These are phyloP conservation scores for Cercospora citrullina DNA, from an alignment of 2,329 filamentous ascomycete species.

Conservation along the genomic window DNA sequence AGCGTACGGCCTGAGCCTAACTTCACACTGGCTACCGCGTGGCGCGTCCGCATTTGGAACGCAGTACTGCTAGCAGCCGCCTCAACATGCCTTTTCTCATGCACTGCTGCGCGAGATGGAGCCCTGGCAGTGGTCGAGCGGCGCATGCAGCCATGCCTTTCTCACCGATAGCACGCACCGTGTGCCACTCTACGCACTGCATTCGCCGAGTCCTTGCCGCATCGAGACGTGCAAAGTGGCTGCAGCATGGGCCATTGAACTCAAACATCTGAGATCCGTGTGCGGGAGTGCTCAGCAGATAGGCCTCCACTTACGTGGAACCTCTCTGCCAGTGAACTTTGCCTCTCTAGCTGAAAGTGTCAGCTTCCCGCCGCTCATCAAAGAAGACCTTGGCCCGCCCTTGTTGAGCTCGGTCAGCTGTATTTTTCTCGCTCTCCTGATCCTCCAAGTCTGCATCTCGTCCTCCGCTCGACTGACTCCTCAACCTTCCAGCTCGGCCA, in stretches of 20 bases:
- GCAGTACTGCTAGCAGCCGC: constrained; percentile 4
- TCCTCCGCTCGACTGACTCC: not conserved
- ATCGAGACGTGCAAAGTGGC: constrained; percentile 7
- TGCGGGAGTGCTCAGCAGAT: constrained; percentile 2
- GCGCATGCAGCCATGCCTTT: constrained; percentile 14
- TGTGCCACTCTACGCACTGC: not conserved
- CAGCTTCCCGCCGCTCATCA: not conserved
- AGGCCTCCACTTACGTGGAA: not conserved
- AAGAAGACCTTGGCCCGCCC: constrained; percentile 2
- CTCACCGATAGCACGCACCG: not conserved
- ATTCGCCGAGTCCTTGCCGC: not conserved
- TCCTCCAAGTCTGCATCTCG: not conserved
- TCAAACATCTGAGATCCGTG: constrained; percentile 8
- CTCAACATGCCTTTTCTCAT: constrained; percentile 13
- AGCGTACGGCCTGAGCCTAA: constrained; percentile 15
- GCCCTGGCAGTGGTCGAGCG: constrained; percentile 1
- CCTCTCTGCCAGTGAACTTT: constrained; percentile 10
- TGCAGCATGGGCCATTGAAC: constrained; percentile 16
- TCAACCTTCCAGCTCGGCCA: not conserved
- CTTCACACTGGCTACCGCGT: constrained; percentile 9
- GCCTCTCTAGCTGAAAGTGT: constrained; percentile 12
- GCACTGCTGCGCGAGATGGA: not conserved
- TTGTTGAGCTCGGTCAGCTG: constrained; percentile 2
- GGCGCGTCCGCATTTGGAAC: constrained; percentile 8
- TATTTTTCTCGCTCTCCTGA: not conserved